These are phyloP conservation scores for Botryotinia calthae DNA, from an alignment of 2,329 filamentous ascomycete species.

Conservation along the genomic window DNA sequence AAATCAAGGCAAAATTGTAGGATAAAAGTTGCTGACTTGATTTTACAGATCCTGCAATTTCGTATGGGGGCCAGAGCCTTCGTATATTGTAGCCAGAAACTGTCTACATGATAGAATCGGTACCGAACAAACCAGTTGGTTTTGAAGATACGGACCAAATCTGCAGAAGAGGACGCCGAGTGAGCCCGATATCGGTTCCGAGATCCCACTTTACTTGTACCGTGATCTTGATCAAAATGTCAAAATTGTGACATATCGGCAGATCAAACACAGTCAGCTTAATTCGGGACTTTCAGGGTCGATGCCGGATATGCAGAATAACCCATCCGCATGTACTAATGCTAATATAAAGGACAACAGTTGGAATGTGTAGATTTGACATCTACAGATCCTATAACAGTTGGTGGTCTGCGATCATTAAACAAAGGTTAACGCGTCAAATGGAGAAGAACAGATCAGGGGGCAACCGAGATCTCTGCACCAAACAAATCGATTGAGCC, in stretches of 20 bases:
- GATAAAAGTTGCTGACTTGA: background rate
- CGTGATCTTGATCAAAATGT: background rate
- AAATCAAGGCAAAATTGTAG: background rate
- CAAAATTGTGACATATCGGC: background rate
- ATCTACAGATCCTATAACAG: background rate
- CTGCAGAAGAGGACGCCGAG: background rate
- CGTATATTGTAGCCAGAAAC: background rate
- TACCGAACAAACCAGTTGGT: background rate
- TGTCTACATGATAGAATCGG: background rate
- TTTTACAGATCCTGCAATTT: background rate
- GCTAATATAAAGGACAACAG: background rate
- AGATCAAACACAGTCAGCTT: slow-evolving; percentile 11
- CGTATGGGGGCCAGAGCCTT: background rate
- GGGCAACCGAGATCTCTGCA: background rate
- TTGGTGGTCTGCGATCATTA: background rate
- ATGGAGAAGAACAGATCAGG: background rate
- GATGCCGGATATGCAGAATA: background rate
- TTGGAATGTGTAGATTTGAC: background rate
- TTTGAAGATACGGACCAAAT: background rate
- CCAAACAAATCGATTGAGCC: background rate
- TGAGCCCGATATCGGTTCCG: background rate
- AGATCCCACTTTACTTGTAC: background rate
- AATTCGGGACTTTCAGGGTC: background rate
- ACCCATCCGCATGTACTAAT: background rate
- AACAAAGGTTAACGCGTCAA: slow-evolving; percentile 6